Percentiles rank a stretch among this genome's conserved stretches.
Conservation (phyloP, 2,329 filamentous ascomycete genomes). For the Pseudogymnoascus sp. region DNA sequence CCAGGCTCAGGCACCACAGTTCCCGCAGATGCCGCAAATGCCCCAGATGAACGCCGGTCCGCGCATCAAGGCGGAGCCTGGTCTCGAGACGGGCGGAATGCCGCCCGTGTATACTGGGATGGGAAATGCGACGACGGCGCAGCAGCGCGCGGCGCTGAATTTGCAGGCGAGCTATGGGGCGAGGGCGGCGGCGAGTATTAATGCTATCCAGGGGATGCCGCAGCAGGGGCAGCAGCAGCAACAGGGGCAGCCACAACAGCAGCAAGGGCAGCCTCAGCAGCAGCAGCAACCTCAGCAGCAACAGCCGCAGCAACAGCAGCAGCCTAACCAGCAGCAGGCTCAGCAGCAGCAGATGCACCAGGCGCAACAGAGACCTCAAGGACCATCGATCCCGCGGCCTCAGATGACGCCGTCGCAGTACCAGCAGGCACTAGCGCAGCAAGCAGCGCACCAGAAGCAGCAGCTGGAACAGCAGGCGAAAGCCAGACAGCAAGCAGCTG, state of each 20-base stretch:
- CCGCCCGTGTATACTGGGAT: constrained; percentile 9
- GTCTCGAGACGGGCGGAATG: constrained; percentile 23
- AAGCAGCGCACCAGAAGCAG: constrained; percentile 28
- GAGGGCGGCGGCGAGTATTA: constrained; percentile 59
- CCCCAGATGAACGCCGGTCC: constrained; percentile 20
- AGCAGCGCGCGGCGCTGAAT: constrained; percentile 49
- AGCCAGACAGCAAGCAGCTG: constrained; percentile 15
- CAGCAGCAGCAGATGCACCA: constrained; percentile 20
- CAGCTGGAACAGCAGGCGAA: constrained; percentile 23
- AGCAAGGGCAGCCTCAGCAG: constrained; percentile 24
- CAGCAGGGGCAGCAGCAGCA: constrained; percentile 26
- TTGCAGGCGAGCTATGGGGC: constrained; percentile 54
- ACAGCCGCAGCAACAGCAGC: constrained; percentile 21
- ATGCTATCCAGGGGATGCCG: constrained; percentile 42
- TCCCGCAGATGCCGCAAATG: constrained; percentile 12
- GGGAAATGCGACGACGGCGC: constrained; percentile 35
- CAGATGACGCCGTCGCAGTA: constrained; percentile 16
- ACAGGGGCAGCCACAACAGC: constrained; percentile 24
- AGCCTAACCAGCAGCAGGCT: constrained; percentile 17
- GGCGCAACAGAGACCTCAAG: constrained; percentile 18
- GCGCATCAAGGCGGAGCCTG: constrained; percentile 39
- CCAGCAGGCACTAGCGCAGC: constrained; percentile 25
- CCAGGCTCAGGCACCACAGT: constrained; percentile 10
- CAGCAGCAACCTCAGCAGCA: constrained; percentile 17
- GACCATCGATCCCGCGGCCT: constrained; percentile 14